Percentiles rank a stretch among this genome's conserved stretches.
Evolutionary conservation across 2,329 filamentous ascomycete species (phyloP).

Genomic region (Didymella segeticola): DNA sequence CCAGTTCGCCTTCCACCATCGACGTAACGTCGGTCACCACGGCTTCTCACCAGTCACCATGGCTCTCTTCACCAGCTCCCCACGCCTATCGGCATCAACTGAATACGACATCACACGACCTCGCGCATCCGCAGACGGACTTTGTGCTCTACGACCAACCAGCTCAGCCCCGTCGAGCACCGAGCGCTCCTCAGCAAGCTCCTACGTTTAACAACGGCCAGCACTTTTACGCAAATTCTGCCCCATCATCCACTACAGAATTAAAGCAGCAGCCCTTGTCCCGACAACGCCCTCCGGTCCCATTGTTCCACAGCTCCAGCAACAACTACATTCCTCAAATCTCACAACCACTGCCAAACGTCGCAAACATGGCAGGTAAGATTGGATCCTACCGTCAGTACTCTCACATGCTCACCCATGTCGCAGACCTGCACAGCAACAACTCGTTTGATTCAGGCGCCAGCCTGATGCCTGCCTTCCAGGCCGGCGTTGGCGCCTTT

Average conservation of each 20-base stretch:
- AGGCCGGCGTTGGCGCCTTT: constrained; percentile 36
- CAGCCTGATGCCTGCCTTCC: constrained; percentile 55
- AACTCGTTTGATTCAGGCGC: constrained; percentile 56
- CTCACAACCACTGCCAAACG: constrained; percentile 27
- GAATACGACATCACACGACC: constrained; percentile 51
- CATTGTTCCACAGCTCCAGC: constrained; percentile 69
- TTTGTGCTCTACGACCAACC: constrained; percentile 75
- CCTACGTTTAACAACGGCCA: constrained; percentile 65
- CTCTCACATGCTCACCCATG: constrained; percentile 37
- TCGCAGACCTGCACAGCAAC: constrained; percentile 47
- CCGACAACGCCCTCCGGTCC: constrained; percentile 70
- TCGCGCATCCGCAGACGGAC: constrained; percentile 67
- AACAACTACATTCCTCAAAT: constrained; percentile 58
- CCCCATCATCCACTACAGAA: constrained; percentile 65
- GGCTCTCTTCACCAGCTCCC: constrained; percentile 72
- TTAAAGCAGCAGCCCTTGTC: constrained; percentile 63
- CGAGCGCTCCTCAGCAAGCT: constrained; percentile 61
- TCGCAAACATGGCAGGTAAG: constrained; percentile 50
- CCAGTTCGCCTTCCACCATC: constrained; percentile 63
- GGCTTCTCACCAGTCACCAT: constrained; percentile 77
- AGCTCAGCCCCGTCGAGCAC: constrained; percentile 56
- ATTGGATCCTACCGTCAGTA: constrained; percentile 19
- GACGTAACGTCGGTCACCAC: constrained; percentile 81
- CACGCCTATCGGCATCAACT: constrained; percentile 60
- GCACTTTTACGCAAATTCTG: constrained; percentile 73